Base-by-base conservation (phyloP, 345 rosid genomes). In the Acer yangbiense region DNA sequence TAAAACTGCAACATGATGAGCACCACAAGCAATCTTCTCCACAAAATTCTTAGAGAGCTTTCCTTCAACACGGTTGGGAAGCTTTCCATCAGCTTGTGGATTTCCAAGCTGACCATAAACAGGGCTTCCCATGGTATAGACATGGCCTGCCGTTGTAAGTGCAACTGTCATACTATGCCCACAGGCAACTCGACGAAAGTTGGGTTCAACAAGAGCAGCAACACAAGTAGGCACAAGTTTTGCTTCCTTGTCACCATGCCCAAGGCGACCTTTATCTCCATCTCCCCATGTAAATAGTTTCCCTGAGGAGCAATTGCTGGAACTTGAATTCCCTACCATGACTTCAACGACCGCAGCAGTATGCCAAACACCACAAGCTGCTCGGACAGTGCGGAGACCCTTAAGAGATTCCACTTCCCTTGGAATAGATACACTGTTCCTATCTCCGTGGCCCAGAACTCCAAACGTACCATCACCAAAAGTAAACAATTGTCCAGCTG, bases 251-350 rank as follows among this genome's bases (percentile, higher is more conserved):
- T 94, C 93, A 77, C 99, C 97, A 79, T 94, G 99, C 78, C 99
- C 99, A 77, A 96, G 99, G 77, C 97, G 92, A 46, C 94, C 92
- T 79, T 96, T 96, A 83, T 96, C 99, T 67, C 98, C 99, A 83
- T 94, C 99, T 23, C 99, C 99, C 99, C 99, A 96, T 9, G 98
- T 96, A 81, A 94, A 96, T 64, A 96, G 91, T 86, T 96, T 96
- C 65, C 95, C 99, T 23, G 94, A 89, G 39, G 99, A 94, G 83
- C 98, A 88, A 81, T 94, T 92, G 84, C 98, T 92, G 69, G 97
- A 90, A 89, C 91, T 92, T 50, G 98, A 89, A 84, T 88, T 94
- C 10, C 93, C 98, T 72, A 83, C 98, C 98, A 94, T 94, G 81
- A 96, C 95, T 88, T 96, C 99, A 69, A 96, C 93, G 78, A 96